These are phyloP conservation scores for Pyricularia pennisetigena DNA, from an alignment of 2,329 filamentous ascomycete species.

Conservation along the genomic window DNA sequence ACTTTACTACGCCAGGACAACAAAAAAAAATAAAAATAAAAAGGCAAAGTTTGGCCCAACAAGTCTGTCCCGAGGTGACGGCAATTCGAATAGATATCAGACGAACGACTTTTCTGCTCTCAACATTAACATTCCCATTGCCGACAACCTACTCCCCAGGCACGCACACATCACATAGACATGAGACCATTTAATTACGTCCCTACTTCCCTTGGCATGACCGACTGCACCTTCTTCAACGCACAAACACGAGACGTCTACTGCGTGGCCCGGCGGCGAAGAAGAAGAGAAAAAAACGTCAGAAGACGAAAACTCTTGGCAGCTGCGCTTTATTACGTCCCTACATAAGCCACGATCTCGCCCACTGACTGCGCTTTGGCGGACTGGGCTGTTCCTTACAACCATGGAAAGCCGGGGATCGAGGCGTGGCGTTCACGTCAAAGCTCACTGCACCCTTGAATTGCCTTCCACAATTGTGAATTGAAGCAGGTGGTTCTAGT, in stretches of 20 bases:
- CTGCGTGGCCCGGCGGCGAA: background rate
- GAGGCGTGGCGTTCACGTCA: background rate
- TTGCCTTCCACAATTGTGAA: background rate
- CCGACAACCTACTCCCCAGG: background rate
- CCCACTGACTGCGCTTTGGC: background rate
- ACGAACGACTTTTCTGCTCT: background rate
- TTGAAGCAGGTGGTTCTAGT: background rate
- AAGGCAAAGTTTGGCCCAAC: background rate
- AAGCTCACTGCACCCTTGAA: background rate
- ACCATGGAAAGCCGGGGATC: background rate
- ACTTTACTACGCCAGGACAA: background rate
- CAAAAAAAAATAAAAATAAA: background rate
- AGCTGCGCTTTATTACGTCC: background rate
- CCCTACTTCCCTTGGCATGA: background rate
- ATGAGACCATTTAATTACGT: background rate
- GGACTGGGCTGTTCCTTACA: background rate
- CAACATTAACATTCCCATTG: background rate
- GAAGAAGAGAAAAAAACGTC: too few species aligned
- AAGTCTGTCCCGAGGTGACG: background rate
- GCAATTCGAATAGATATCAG: background rate
- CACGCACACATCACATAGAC: background rate
- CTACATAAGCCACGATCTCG: background rate
- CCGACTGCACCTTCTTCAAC: background rate
- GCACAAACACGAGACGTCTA: background rate
- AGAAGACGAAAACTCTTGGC: background rate